Evolutionary conservation across 2,329 filamentous ascomycete species (phyloP), one percentile per base, ranked within the genome.

Genomic region (Neonectria coccinea): DNA sequence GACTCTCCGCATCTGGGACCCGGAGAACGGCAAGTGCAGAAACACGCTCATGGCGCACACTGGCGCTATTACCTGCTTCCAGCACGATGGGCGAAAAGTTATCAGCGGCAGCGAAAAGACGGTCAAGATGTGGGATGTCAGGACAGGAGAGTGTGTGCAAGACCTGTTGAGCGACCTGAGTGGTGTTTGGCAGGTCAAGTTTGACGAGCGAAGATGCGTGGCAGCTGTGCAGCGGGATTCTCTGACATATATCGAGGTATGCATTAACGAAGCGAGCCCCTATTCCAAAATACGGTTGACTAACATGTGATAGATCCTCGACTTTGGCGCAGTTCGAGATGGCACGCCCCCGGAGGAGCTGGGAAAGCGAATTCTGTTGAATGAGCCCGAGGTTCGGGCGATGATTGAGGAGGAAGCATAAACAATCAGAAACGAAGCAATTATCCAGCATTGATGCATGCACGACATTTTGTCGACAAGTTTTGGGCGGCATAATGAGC

Each of bases 131-230:
- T 99, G 96, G 96, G 93, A 99, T 75, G 92, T 97, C 54, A 89
- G 90, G 73, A 97, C 91, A 2, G 96, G 96, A 53, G 92, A 97
- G 73, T 97, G 94, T 77, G 89, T 97, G 56, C 92, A 95, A 70
- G 95, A 99, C 79, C 86, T 99, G 45, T 84, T 99, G 74, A 97
- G 93, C 14, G 94, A 97, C 75, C 85, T 99, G 39, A 95, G 91
- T 70, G 94, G 95, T n/a, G 96, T 99, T 8, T 99, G 96, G 96
- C 96, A 99, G 82, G 96, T 99, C 74, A 96, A 96, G 75, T 99
- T 99, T 81, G 94, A 99, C 75, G 93, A 97, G 76, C 87, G 96
- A 70, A 88, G 95, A 77, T 99, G 96, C 78, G 96, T 99, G 62
- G 96, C 96, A 64, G 96, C 96, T 48, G 96, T 99, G 61, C 96